phyloP scores from a whole-genome alignment of 1,139 yeast species.

The Suzukiozyma palmioleophila region DNA sequence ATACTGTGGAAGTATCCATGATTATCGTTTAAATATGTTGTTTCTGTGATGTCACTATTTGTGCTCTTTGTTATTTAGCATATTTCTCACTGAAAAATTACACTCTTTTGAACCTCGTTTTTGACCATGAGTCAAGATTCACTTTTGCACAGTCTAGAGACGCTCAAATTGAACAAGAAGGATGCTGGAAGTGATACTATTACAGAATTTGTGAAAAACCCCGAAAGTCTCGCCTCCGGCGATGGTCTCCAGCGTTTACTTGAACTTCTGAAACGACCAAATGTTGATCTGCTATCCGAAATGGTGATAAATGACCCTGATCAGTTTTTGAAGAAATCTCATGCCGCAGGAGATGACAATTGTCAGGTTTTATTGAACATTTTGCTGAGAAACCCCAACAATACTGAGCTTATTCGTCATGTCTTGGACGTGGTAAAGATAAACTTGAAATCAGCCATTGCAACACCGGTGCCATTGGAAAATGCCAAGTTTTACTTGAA shows the following conservation, averaged over 20 bases:
- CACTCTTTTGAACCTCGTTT: background rate
- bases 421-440: constrained; percentile 13
- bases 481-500: constrained; percentile 12
- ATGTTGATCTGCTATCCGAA: constrained; percentile 13
- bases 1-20: constrained; percentile 49
- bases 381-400: constrained; percentile 8
- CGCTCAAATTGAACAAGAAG: constrained; percentile 1
- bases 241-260: constrained; percentile 1
- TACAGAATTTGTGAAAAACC: constrained; percentile 2
- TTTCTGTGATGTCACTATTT: no score
- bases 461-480: constrained; percentile 3
- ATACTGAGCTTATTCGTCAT: constrained; percentile 8
- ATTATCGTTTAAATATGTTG: background rate
- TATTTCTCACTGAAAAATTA: background rate
- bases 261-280: constrained; percentile 8
- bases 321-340: constrained; percentile 16
- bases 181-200: constrained; percentile 4
- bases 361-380: constrained; percentile 14
- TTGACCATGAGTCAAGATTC: background rate
- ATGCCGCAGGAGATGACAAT: constrained; percentile 15
- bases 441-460: constrained; percentile 9
- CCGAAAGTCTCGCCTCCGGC: background rate
- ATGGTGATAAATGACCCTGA: constrained; percentile 16
- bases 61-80: no score
- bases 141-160: background rate